phyloP scores from a whole-genome alignment of 352 stramenopile species.

The Phytophthora tubulina region DNA sequence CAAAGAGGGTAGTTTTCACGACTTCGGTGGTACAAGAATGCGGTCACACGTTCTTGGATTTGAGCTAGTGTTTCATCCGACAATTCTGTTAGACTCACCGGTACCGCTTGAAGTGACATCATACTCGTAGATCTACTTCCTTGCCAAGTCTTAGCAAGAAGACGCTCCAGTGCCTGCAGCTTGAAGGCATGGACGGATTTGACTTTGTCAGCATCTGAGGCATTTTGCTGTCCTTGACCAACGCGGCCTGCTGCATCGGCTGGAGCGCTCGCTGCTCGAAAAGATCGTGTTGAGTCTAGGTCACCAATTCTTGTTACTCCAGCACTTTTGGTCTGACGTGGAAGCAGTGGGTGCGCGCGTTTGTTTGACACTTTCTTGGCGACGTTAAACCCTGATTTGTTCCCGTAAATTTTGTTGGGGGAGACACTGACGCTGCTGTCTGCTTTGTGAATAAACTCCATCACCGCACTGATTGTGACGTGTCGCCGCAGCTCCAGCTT shows the following conservation, averaged over 20 bases:
- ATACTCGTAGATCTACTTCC: conserved; percentile 20
- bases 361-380: conserved; percentile 16
- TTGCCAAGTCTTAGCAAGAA: conserved; percentile 44
- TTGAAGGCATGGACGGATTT: conserved; percentile 67
- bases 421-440: neutral
- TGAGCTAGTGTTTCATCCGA: conserved; percentile 46
- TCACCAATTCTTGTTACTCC: conserved; percentile 2
- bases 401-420: neutral
- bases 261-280: conserved; percentile 26
- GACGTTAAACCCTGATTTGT: conserved; percentile 2
- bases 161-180: conserved; percentile 62
- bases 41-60: conserved; percentile 64
- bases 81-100: conserved; percentile 21
- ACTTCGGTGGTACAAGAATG: conserved; percentile 64
- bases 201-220: conserved; percentile 32
- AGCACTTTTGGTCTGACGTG: conserved; percentile 28
- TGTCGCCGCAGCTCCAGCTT: conserved; percentile 68
- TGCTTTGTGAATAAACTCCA: conserved; percentile 43
- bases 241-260: conserved; percentile 5
- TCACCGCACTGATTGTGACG: conserved; percentile 58
- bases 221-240: conserved; percentile 20
- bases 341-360: neutral
- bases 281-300: neutral
- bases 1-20: conserved; percentile 72
- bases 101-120: conserved; percentile 14